Evolutionary conservation across 2,329 filamentous ascomycete genomes (phyloP).

Genomic region (Hymenoscyphus albidus): DNA sequence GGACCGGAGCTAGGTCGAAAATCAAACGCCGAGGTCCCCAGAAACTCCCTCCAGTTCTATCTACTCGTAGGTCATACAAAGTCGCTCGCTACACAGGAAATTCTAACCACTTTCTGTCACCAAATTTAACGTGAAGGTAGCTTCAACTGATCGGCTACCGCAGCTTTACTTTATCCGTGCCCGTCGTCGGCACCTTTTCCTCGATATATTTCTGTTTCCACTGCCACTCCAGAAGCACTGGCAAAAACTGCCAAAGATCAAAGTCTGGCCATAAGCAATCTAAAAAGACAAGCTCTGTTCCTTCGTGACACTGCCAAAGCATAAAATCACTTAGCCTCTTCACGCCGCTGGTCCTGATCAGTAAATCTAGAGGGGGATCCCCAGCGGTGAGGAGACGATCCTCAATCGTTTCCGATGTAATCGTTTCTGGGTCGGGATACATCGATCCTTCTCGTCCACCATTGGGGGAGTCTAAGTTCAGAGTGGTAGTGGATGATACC

Average conservation of each 20-base stretch:
- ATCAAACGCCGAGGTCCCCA: constrained; percentile 10
- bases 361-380: constrained; percentile 82
- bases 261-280: constrained; percentile 95
- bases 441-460: constrained; percentile 32
- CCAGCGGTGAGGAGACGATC: constrained; percentile 84
- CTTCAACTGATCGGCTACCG: constrained; percentile 13
- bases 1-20: neutral
- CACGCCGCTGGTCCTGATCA: constrained; percentile 90
- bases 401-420: constrained; percentile 76
- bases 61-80: neutral
- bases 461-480: constrained; percentile 34
- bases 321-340: constrained; percentile 94
- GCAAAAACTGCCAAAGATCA: constrained; percentile 87
- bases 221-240: constrained; percentile 88
- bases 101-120: neutral
- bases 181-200: constrained; percentile 25
- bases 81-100: neutral
- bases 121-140: neutral
- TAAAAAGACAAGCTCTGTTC: constrained; percentile 89
- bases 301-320: constrained; percentile 95
- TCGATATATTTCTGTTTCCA: constrained; percentile 46
- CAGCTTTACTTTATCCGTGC: constrained; percentile 21
- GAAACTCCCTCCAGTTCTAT: neutral
- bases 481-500: constrained; percentile 57
- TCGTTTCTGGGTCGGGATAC: constrained; percentile 77